phyloP scores from a whole-genome alignment of 768 basidiomycete genomes.

The Naganishia friedmannii region DNA sequence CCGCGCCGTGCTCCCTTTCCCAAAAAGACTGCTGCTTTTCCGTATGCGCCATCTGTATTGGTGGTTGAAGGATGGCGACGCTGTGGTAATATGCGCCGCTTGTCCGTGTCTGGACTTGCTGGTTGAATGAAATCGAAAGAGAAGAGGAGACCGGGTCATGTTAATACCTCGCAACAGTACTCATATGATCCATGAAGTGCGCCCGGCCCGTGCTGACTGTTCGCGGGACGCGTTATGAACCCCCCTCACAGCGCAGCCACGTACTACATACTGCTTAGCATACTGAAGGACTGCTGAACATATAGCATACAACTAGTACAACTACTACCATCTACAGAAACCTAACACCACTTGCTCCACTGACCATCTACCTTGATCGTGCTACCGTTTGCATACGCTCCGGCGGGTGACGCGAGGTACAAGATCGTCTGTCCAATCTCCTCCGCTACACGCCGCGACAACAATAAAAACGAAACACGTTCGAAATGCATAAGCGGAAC shows the following conservation, averaged over 20 bases:
- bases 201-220: no score
- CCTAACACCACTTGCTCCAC: constrained; percentile 28
- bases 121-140: no score
- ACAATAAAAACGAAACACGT: background rate
- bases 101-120: background rate
- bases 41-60: background rate
- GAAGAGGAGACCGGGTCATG: no score
- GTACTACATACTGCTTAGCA: no score
- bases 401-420: constrained; percentile 15
- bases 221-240: no score
- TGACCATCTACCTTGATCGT: constrained; percentile 26
- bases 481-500: background rate
- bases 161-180: no score
- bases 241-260: no score
- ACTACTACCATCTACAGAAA: background rate
- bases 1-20: background rate
- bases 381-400: constrained; percentile 17
- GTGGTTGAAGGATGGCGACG: no score
- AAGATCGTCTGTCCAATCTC: constrained; percentile 26
- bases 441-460: constrained; percentile 12
- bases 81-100: background rate
- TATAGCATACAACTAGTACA: constrained; percentile 1
- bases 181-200: no score
- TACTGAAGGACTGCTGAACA: background rate
- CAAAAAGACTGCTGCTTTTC: background rate